Conservation (phyloP, 345 rosid genomes). For the Geranium rotundifolium region DNA sequence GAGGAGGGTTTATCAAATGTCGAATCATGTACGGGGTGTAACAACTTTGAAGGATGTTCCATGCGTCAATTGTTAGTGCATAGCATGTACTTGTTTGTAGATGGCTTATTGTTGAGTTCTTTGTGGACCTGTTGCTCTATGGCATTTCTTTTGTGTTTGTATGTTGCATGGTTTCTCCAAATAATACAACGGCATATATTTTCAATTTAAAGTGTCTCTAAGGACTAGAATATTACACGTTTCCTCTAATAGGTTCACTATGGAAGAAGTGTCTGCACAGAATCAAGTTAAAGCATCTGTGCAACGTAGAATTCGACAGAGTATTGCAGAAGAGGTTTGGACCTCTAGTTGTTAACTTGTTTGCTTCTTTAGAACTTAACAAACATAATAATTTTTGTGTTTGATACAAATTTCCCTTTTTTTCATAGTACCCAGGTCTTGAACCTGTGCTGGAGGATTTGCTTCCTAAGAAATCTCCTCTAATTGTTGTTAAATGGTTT, state of each 20-base stretch:
- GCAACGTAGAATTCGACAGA: constrained; percentile 87
- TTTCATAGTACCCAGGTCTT: constrained; percentile 81
- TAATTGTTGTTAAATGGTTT: constrained; percentile 85
- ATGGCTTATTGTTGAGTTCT: no score
- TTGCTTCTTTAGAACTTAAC: background rate
- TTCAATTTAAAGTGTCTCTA: no score
- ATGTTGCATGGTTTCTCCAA: no score
- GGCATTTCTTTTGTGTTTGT: no score
- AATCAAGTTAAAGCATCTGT: constrained; percentile 99
- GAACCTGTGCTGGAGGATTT: constrained; percentile 91
- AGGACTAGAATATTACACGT: background rate
- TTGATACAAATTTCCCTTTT: constrained; percentile 3
- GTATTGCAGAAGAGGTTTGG: constrained; percentile 88
- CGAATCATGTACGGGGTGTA: no score
- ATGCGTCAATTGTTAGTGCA: no score
- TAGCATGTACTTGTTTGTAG: no score
- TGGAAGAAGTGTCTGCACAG: constrained; percentile 86
- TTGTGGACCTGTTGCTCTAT: no score
- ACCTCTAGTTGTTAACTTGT: constrained; percentile 6
- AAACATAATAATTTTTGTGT: constrained; percentile 2
- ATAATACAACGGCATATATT: no score
- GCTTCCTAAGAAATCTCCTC: constrained; percentile 86
- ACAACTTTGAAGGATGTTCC: no score
- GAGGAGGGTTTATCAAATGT: no score
- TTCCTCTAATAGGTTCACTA: constrained; percentile 52